Evolutionary conservation across 192 early-diverging fungal genomes (phyloP), one percentile per base, ranked within the genome.

Genomic region (Dissophora globulifera): DNA sequence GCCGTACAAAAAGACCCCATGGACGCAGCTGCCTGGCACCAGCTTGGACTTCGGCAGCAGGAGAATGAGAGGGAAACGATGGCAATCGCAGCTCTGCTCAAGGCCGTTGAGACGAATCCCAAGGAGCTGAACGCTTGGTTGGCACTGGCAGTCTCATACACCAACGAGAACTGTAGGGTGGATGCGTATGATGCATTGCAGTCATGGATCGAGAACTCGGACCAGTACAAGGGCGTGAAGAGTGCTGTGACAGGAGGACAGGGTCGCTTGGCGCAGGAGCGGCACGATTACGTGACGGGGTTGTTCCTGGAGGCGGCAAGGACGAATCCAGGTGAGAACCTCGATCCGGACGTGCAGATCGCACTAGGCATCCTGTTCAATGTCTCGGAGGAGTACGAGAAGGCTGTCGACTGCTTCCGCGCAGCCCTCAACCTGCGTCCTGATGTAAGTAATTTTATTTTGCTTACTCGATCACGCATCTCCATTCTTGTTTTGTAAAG

Each of bases 371-470:
- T 99, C 3, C 74, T 99, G 46, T 99, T 97, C 80, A 95, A 99
- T 83, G 90, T 94, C 20, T 91, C 90, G 12, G 82, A 90, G 25
- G 96, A 99, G 71, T 98, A 96, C 56, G 85, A 90, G 52, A 99
- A 99, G 85, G 96, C 98, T 1, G 85, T 96, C 9, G 98, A 99
- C 69, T 99, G 98, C 76, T 99, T 99, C 83, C 87, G 92, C 58
- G 89, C 96, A 1, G 96, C 96, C 35, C 78, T 99, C 38, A 86
- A 90, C 17, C 86, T 85, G 23, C 84, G 92, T 19, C 98, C 98
- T 13, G 84, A 91, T 45, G 85, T 87, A 83, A 69, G 78, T 49
- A 35, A 22, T n/a, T n/a, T n/a, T n/a, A n/a, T n/a, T n/a, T n/a
- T n/a, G n/a, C n/a, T n/a, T n/a, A n/a, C n/a, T n/a, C n/a, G n/a